Base-by-base conservation (phyloP, 2,329 filamentous ascomycete genomes). In the Ophiostoma ulmi region DNA sequence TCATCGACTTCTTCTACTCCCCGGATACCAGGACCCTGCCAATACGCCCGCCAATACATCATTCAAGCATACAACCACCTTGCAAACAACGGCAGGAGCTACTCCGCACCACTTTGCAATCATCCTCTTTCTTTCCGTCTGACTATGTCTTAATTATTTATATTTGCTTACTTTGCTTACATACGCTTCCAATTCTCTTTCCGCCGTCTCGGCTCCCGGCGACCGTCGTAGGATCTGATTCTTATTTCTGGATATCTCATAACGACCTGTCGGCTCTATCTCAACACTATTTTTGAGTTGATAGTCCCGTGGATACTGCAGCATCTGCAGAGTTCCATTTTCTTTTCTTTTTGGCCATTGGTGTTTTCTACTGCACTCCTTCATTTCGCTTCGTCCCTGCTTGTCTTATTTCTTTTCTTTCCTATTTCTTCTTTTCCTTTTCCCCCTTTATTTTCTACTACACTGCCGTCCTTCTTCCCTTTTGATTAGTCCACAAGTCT, bases 11-110 rank as follows among this genome's bases (percentile, higher is more conserved):
- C 14, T 35, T 63, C 58, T 63, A 63, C 26, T 63, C 58, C 58
- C 58, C 58, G 58, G 58, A 63, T 63, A 63, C 58, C 58, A 61
- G 22, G 58, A 36, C 58, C 58, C 58, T 63, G 58, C 26, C 26
- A 58, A 58, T 26, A 58, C 52, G 52, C 17, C 44, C 52, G 52
- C 22, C 52, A 58, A 58, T 58, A 58, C 52, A 11, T n/a, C 52
- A 13, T 26, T 8, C 20, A 55, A n/a, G n/a, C 48, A 22, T n/a
- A 5, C 17, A 55, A 22, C n/a, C 52, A 26, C 52, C 44, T 48
- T 48, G 20, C 17, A 5, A 48, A 17, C 38, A 20, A 48, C 52
- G n/a, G 52, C 52, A 58, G n/a, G 52, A 58, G 52, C 11, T 58
- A 26, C 52, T 58, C 52, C 52, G 52, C 52, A 58, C 52, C 52